Evolutionary conservation across 352 stramenopile genomes (phyloP).

Genomic region (Globisporangium nodosum): DNA sequence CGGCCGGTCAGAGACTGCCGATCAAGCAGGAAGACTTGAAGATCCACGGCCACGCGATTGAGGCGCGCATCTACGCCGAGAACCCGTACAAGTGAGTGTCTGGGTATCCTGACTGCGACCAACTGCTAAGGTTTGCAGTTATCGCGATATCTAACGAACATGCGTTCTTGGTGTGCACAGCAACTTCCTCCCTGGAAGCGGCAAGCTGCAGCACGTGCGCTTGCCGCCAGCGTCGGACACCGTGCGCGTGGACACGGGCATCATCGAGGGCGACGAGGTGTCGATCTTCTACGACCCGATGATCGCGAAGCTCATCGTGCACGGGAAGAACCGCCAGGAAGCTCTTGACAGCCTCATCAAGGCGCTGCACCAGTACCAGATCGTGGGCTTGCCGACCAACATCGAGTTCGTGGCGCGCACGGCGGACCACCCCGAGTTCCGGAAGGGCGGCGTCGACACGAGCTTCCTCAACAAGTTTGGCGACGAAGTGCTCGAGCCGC

Average conservation of each 20-base stretch:
- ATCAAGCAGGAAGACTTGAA: constrained; percentile 86
- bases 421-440: constrained; percentile 84
- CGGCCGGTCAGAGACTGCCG: constrained; percentile 86
- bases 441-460: constrained; percentile 87
- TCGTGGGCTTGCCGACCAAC: constrained; percentile 92
- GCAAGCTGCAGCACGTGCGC: constrained; percentile 76
- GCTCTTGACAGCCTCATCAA: constrained; percentile 81
- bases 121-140: not conserved
- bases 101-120: not conserved
- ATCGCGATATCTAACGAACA: constrained; percentile 2
- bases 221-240: constrained; percentile 59
- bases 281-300: constrained; percentile 94
- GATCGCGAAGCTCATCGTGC: constrained; percentile 92
- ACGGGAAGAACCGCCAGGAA: constrained; percentile 78
- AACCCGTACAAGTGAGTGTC: constrained; percentile 84
- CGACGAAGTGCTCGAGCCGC: constrained; percentile 70
- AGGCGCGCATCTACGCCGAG: constrained; percentile 93
- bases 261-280: constrained; percentile 86
- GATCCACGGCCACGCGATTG: constrained; percentile 88
- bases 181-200: constrained; percentile 90
- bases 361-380: constrained; percentile 89
- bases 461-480: constrained; percentile 92
- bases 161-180: constrained; percentile 13
- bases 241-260: constrained; percentile 88
- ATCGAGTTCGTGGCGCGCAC: constrained; percentile 93